Conservation (phyloP, 2,329 filamentous ascomycete genomes). For the Microcyclosporella mali region DNA sequence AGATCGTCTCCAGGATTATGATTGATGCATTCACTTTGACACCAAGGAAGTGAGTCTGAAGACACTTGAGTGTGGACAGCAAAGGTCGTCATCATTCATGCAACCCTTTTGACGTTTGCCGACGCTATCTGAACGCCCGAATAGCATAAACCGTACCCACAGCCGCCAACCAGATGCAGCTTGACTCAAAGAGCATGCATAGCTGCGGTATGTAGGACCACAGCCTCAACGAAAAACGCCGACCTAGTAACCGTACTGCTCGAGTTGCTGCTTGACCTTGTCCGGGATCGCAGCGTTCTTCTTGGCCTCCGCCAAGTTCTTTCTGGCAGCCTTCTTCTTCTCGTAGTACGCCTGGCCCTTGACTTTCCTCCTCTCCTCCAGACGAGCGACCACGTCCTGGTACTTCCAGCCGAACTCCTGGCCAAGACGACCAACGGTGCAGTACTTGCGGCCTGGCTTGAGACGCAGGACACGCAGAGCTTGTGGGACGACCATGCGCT, state of each 20-base stretch:
- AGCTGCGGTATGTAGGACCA: constrained; percentile 1
- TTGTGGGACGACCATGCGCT: constrained; percentile 99
- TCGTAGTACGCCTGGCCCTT: constrained; percentile 99
- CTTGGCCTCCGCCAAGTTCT: constrained; percentile 87
- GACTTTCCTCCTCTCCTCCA: constrained; percentile 99
- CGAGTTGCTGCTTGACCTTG: constrained; percentile 83
- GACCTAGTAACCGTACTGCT: constrained; percentile 81
- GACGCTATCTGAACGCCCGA: constrained; percentile 16
- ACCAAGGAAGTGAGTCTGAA: too few relatives aligned
- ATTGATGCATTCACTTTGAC: too few relatives aligned
- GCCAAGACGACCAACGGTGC: constrained; percentile 94
- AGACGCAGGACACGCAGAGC: constrained; percentile 92
- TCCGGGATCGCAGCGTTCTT: constrained; percentile 81
- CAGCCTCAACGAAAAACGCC: constrained; percentile 7
- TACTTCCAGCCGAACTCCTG: constrained; percentile 99
- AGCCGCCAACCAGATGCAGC: constrained; percentile 10
- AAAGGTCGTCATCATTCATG: constrained; percentile 10
- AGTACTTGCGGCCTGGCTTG: constrained; percentile 99
- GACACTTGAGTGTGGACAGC: too few relatives aligned
- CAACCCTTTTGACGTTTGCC: constrained; percentile 11
- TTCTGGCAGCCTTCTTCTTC: constrained; percentile 95
- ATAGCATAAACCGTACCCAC: constrained; percentile 12
- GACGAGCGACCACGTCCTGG: constrained; percentile 95
- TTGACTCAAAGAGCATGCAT: constrained; percentile 12
- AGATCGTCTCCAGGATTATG: too few relatives aligned